Percentiles rank a stretch among this genome's conserved stretches.
phyloP scores from a whole-genome alignment of 2,329 filamentous ascomycete species.

The Epichloe gansuensis region DNA sequence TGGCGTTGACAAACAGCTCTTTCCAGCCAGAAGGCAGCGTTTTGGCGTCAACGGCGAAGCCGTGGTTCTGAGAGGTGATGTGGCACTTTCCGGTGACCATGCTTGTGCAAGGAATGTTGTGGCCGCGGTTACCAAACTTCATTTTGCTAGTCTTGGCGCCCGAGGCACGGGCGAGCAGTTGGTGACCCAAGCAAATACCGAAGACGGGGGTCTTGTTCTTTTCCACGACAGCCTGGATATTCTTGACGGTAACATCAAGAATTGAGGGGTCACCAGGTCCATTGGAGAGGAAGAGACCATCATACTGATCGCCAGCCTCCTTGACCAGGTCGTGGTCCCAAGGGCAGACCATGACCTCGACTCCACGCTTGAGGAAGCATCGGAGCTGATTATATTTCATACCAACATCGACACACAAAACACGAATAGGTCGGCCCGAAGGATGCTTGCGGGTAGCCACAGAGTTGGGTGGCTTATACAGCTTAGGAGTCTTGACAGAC shows the following conservation, averaged over 20 bases:
- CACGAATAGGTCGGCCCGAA: conserved; percentile 72
- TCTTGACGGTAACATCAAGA: conserved; percentile 64
- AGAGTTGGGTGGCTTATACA: conserved; percentile 65
- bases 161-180: conserved; percentile 80
- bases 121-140: conserved; percentile 97
- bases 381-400: conserved; percentile 97
- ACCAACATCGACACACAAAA: conserved; percentile 90
- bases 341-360: conserved; percentile 87
- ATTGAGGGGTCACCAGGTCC: conserved; percentile 90
- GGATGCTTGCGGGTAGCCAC: conserved; percentile 70
- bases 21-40: conserved; percentile 70
- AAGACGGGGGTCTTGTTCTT: conserved; percentile 80
- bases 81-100: conserved; percentile 93
- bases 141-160: conserved; percentile 90
- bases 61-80: conserved; percentile 98
- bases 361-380: conserved; percentile 79
- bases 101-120: conserved; percentile 97
- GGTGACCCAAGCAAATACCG: conserved; percentile 92
- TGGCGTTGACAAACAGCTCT: conserved; percentile 95
- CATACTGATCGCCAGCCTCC: conserved; percentile 70
- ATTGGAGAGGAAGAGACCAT: conserved; percentile 96
- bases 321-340: conserved; percentile 88
- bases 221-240: conserved; percentile 63
- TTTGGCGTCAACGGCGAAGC: conserved; percentile 77
- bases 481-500: conserved; percentile 72